Conservation (phyloP, 2,329 filamentous ascomycete genomes). For the Nemania sp. region DNA sequence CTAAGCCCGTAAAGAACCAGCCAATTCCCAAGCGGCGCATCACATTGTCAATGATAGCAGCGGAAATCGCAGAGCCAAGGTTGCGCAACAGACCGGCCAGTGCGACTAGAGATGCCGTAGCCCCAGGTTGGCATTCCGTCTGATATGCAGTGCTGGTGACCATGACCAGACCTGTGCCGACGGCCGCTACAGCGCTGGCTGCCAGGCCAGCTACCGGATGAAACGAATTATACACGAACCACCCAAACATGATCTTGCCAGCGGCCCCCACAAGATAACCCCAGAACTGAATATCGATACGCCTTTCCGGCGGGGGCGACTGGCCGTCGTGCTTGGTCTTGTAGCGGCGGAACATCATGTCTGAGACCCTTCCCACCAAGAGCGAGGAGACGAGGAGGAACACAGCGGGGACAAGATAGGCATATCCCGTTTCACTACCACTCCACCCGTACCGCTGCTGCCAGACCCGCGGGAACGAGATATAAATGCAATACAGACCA, state of each 20-base stretch:
- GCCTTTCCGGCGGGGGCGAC: constrained; percentile 52
- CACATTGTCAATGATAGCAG: constrained; percentile 52
- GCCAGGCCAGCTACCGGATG: constrained; percentile 50
- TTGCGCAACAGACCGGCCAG: constrained; percentile 57
- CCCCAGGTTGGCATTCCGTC: constrained; percentile 55
- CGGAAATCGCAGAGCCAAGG: constrained; percentile 54
- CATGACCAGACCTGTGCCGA: constrained; percentile 57
- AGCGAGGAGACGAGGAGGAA: constrained; percentile 40
- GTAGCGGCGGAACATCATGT: constrained; percentile 47
- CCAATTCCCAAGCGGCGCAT: constrained; percentile 53
- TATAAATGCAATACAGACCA: constrained; percentile 33
- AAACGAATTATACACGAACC: constrained; percentile 51
- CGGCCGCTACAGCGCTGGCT: constrained; percentile 48
- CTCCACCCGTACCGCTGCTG: constrained; percentile 31
- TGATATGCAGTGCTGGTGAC: constrained; percentile 57
- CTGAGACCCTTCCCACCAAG: constrained; percentile 54
- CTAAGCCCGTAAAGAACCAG: constrained; percentile 57
- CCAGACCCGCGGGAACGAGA: constrained; percentile 34
- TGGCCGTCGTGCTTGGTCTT: constrained; percentile 41
- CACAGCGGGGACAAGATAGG: constrained; percentile 25
- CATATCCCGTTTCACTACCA: constrained; percentile 34
- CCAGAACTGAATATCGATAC: constrained; percentile 55
- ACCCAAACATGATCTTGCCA: constrained; percentile 57
- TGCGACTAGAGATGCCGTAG: constrained; percentile 57
- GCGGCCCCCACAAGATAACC: constrained; percentile 54